A percentile compares a stretch with the other conserved stretches of the same genome.
Evolutionary conservation across 352 stramenopile species (phyloP).

Genomic region (Globisporangium cystogenes): DNA sequence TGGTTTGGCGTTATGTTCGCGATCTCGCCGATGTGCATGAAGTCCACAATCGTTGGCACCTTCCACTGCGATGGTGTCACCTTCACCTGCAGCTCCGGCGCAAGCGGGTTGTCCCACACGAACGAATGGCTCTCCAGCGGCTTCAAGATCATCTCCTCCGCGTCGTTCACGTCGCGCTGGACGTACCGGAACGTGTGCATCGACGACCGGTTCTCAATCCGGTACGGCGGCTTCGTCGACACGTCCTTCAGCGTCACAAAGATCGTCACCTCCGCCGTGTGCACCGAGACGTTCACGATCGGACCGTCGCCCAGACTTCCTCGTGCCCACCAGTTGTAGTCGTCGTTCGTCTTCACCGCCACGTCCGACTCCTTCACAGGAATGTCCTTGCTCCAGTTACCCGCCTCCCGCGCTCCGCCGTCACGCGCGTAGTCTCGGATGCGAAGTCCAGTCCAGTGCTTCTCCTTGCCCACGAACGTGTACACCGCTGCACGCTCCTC

Average conservation of each 20-base stretch:
- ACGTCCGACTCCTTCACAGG: conserved; percentile 29
- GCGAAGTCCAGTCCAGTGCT: conserved; percentile 57
- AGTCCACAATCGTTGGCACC: conserved; percentile 64
- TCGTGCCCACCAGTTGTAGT: conserved; percentile 64
- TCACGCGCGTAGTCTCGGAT: conserved; percentile 56
- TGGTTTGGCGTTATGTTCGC: conserved; percentile 43
- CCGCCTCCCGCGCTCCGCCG: conserved; percentile 27
- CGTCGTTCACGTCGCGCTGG: conserved; percentile 45
- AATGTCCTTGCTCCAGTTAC: conserved; percentile 54
- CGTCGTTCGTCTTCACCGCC: conserved; percentile 28
- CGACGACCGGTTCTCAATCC: conserved; percentile 84
- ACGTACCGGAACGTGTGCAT: conserved; percentile 68
- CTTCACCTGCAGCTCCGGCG: conserved; percentile 40
- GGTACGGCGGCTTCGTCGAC: conserved; percentile 60
- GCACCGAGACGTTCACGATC: conserved; percentile 55
- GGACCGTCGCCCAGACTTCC: conserved; percentile 65
- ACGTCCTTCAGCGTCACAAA: conserved; percentile 67
- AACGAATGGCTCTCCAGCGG: conserved; percentile 75
- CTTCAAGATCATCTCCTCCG: conserved; percentile 62
- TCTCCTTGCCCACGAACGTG: conserved; percentile 60
- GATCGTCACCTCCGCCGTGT: conserved; percentile 62
- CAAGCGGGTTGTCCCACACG: conserved; percentile 73
- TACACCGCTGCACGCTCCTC: conserved; percentile 62
- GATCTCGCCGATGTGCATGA: conserved; percentile 67
- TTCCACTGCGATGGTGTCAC: conserved; percentile 60